Evolutionary conservation across 768 basidiomycete genomes (phyloP).

Genomic region (Pisolithus orientalis): DNA sequence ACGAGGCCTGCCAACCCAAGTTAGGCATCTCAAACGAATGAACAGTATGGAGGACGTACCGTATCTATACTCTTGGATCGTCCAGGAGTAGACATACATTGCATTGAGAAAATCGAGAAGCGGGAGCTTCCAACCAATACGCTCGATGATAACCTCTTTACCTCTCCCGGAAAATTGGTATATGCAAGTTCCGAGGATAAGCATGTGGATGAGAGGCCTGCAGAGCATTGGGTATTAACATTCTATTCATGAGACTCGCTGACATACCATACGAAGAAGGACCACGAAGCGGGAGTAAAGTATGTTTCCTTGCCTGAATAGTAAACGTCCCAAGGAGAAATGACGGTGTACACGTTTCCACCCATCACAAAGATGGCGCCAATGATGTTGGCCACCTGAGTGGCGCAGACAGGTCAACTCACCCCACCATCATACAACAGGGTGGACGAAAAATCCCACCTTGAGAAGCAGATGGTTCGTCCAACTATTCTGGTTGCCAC

Average conservation of each 20-base stretch:
- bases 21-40: conserved; percentile 4
- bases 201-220: conserved; percentile 58
- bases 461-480: conserved; percentile 49
- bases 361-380: conserved; percentile 53
- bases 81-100: conserved; percentile 59
- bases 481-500: conserved; percentile 30
- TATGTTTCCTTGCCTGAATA: conserved; percentile 53
- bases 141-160: conserved; percentile 53
- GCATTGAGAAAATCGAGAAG: conserved; percentile 59
- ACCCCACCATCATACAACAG: background rate
- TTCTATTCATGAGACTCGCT: background rate
- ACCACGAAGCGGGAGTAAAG: conserved; percentile 59
- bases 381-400: conserved; percentile 47
- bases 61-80: conserved; percentile 42
- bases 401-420: conserved; percentile 4
- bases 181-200: conserved; percentile 59
- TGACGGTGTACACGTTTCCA: conserved; percentile 55
- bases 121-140: conserved; percentile 61
- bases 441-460: conserved; percentile 24
- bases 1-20: conserved; percentile 23
- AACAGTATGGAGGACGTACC: conserved; percentile 18
- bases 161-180: conserved; percentile 53
- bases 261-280: conserved; percentile 55
- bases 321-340: conserved; percentile 46
- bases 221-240: background rate